Conservation (phyloP, 176 grass and related monocot genomes). For the Eragrostis nindensis region DNA sequence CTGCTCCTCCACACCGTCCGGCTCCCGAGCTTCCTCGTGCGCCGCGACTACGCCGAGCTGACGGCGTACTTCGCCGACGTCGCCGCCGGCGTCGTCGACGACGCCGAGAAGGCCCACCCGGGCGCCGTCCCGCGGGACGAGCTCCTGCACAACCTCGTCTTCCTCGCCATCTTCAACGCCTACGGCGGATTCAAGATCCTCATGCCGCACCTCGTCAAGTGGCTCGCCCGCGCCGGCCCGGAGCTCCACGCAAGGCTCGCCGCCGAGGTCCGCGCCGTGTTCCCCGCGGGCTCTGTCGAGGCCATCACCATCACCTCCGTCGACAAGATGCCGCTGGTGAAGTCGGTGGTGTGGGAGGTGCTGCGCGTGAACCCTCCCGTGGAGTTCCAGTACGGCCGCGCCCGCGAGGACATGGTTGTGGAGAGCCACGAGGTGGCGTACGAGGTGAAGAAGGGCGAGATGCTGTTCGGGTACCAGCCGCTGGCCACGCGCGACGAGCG, state of each 20-base stretch:
- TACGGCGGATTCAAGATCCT: conserved; percentile 83
- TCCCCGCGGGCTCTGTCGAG: neutral
- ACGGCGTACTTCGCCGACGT: conserved; percentile 53
- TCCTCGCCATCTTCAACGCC: conserved; percentile 72
- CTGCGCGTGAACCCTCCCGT: conserved; percentile 78
- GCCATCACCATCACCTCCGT: conserved; percentile 39
- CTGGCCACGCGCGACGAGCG: conserved; percentile 69
- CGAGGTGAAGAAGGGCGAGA: conserved; percentile 68
- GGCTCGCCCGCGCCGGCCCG: conserved; percentile 52
- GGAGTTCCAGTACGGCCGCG: conserved; percentile 77
- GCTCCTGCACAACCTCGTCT: conserved; percentile 81
- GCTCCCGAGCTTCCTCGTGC: conserved; percentile 54
- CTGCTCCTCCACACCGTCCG: conserved; percentile 69
- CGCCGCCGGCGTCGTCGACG: conserved; percentile 46
- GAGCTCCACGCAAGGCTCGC: conserved; percentile 62
- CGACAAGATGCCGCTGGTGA: conserved; percentile 68
- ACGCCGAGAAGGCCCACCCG: conserved; percentile 41
- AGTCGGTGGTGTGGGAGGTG: conserved; percentile 72
- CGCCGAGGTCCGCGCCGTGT: conserved; percentile 46
- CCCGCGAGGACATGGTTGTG: conserved; percentile 53
- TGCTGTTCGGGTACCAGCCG: conserved; percentile 79
- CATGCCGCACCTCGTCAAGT: conserved; percentile 63
- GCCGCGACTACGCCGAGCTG: conserved; percentile 61
- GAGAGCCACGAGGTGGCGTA: conserved; percentile 81
- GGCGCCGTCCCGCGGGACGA: conserved; percentile 55